A percentile compares a stretch with the other conserved stretches of the same genome.
Evolutionary conservation across 164 flowering plant genomes (phyloP).

Genomic region (Nymphaea thermarum): DNA sequence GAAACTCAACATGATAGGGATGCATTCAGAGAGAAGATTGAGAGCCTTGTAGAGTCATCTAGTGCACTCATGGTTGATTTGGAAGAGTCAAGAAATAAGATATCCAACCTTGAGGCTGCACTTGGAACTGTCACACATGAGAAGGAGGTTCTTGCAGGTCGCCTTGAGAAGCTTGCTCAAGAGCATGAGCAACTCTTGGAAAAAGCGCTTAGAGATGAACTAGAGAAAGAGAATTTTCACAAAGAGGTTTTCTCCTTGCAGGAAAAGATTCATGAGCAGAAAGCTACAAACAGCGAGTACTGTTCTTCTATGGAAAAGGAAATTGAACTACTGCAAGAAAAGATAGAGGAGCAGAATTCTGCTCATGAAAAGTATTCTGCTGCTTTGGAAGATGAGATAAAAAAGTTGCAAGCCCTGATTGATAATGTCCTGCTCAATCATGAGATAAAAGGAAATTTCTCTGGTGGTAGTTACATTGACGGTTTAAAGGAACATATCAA

Average conservation of each 20-base stretch:
- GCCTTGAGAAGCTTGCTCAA: slow-evolving; percentile 28
- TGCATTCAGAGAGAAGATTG: slow-evolving; percentile 47
- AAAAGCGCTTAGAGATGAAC: slow-evolving; percentile 25
- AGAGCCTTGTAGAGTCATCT: slow-evolving; percentile 45
- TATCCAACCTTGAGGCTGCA: slow-evolving; percentile 36
- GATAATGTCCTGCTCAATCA: slow-evolving; percentile 42
- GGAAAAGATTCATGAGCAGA: slow-evolving; percentile 31
- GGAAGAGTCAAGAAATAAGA: slow-evolving; percentile 38
- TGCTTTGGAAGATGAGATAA: slow-evolving; percentile 30
- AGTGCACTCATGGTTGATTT: slow-evolving; percentile 42
- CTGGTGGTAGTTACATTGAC: slow-evolving; percentile 20
- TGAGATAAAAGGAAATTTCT: slow-evolving; percentile 16
- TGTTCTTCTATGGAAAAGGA: not conserved
- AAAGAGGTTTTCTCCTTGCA: slow-evolving; percentile 37
- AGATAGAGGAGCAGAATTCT: not conserved
- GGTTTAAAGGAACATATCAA: slow-evolving; percentile 38
- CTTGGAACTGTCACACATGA: slow-evolving; percentile 34
- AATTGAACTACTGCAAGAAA: slow-evolving; percentile 13
- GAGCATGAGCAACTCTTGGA: slow-evolving; percentile 33
- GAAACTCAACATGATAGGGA: slow-evolving; percentile 46
- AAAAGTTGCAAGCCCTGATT: slow-evolving; percentile 39
- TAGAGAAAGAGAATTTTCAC: slow-evolving; percentile 31
- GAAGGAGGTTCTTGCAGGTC: slow-evolving; percentile 39
- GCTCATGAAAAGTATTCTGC: not conserved
- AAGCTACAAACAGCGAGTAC: slow-evolving; percentile 14